phyloP scores from a whole-genome alignment of 2,329 filamentous ascomycete species.

The Nemania abortiva region DNA sequence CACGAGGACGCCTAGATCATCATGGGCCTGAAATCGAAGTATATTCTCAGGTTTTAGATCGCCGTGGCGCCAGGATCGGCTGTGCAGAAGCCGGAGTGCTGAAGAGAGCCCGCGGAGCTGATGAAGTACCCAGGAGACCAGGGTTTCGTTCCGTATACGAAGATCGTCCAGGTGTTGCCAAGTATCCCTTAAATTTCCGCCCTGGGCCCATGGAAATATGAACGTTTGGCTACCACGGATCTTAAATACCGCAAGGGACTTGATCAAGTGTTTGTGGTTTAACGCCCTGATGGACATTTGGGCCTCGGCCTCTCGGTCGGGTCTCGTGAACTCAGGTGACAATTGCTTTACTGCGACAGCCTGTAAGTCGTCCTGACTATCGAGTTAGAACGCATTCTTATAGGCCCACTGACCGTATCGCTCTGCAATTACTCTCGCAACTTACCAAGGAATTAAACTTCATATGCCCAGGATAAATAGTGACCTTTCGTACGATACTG shows the following conservation, averaged over 20 bases:
- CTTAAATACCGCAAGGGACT: background rate
- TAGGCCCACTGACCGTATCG: background rate
- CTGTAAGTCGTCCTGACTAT: background rate
- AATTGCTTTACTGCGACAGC: background rate
- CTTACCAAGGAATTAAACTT: background rate
- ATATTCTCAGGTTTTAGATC: slow-evolving; percentile 2
- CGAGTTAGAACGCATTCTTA: background rate
- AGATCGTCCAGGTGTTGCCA: background rate
- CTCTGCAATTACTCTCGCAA: background rate
- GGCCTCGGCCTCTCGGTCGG: background rate
- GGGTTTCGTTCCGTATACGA: background rate
- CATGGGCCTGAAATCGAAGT: background rate
- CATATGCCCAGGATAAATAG: background rate
- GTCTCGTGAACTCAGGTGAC: background rate
- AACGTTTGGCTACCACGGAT: background rate
- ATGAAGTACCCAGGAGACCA: background rate
- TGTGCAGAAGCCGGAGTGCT: background rate
- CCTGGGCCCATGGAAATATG: background rate
- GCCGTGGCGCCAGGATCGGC: slow-evolving; percentile 54
- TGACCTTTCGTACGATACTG: background rate
- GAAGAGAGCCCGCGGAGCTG: background rate
- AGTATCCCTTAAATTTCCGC: background rate
- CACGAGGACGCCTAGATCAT: background rate
- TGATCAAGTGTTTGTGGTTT: background rate
- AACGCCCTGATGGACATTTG: background rate